These are phyloP conservation scores for Clathrospora elynae DNA, from an alignment of 2,329 filamentous ascomycete species.

Conservation along the genomic window DNA sequence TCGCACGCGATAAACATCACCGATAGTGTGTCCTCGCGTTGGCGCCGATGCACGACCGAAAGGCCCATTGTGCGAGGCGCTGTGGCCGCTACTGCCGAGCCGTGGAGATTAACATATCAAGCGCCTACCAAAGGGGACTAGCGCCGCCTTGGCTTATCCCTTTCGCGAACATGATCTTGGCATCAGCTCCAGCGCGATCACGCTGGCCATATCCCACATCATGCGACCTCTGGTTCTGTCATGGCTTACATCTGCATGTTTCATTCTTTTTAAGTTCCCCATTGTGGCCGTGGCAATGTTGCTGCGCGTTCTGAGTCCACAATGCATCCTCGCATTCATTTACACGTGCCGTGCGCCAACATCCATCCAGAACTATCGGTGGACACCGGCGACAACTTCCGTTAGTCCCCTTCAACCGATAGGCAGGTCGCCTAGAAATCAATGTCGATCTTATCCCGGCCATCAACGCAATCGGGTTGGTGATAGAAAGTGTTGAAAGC, in stretches of 20 bases:
- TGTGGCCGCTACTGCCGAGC: constrained; percentile 11
- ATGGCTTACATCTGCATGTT: constrained; percentile 5
- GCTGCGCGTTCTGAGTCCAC: neutral
- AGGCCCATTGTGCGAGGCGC: constrained; percentile 13
- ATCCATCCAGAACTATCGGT: constrained; percentile 19
- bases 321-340: constrained; percentile 14
- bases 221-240: constrained; percentile 13
- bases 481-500: constrained; percentile 12
- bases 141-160: constrained; percentile 7
- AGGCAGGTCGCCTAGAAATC: constrained; percentile 8
- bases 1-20: constrained; percentile 2
- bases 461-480: constrained; percentile 23
- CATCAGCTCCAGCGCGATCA: constrained; percentile 14
- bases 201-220: constrained; percentile 6
- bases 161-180: constrained; percentile 22
- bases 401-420: constrained; percentile 13
- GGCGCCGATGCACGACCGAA: constrained; percentile 13
- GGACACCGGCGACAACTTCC: constrained; percentile 9
- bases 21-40: constrained; percentile 5
- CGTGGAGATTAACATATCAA: constrained; percentile 29
- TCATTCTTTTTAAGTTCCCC: neutral
- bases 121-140: constrained; percentile 16
- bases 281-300: constrained; percentile 5
- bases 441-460: constrained; percentile 15
- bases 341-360: constrained; percentile 15